These are phyloP conservation scores for Vitis rupestris DNA, from an alignment of 164 flowering plant species.

Conservation along the genomic window DNA sequence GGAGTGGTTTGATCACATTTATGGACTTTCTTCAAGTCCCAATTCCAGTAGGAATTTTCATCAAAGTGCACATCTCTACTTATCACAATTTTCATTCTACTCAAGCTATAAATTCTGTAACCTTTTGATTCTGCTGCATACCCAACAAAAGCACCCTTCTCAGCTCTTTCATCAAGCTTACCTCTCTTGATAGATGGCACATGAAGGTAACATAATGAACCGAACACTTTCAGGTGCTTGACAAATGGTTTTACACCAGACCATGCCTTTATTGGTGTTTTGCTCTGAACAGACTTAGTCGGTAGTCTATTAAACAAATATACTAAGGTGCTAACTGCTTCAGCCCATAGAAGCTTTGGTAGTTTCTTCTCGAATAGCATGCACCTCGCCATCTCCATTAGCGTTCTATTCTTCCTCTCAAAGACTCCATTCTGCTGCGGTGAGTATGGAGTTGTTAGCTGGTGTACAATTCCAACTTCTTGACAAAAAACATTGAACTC, in stretches of 20 bases:
- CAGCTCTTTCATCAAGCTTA: neutral
- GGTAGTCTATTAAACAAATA: neutral
- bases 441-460: no score
- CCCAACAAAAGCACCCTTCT: neutral
- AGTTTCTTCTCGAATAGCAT: neutral
- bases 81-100: neutral
- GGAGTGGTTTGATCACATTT: no score
- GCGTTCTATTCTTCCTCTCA: no score
- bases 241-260: neutral
- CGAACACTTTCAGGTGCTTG: conserved; percentile 3
- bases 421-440: no score
- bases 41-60: neutral
- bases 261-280: conserved; percentile 5
- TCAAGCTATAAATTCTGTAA: neutral
- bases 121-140: neutral
- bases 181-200: neutral
- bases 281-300: neutral
- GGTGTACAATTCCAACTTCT: no score
- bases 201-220: neutral
- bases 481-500: no score
- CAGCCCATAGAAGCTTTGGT: neutral
- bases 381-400: no score
- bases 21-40: no score
- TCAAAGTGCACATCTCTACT: conserved; percentile 1
- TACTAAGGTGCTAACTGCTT: neutral